Evolutionary conservation across 257 asterid species (phyloP).

Genomic region (Capsicum baccatum): DNA sequence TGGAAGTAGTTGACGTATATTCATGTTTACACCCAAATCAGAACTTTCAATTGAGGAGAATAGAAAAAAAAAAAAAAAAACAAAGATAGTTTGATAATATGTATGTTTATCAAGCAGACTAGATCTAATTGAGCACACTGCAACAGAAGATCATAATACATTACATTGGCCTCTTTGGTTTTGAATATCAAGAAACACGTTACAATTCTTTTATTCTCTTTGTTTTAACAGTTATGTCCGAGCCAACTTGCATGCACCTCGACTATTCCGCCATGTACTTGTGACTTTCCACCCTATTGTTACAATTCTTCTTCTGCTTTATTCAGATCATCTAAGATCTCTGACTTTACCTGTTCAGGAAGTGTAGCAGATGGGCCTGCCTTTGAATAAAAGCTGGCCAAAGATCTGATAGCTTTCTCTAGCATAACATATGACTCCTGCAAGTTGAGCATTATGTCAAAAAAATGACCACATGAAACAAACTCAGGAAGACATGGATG

Average conservation of each 20-base stretch:
- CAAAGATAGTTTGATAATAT: background rate
- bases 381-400: constrained; percentile 79
- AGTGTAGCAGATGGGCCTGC: constrained; percentile 91
- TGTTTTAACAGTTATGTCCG: background rate
- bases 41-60: background rate
- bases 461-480: background rate
- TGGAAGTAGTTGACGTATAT: background rate
- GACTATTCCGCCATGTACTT: background rate
- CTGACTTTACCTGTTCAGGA: constrained; percentile 66
- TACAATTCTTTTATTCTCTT: background rate
- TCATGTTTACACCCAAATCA: background rate
- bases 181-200: constrained; percentile 1
- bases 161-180: background rate
- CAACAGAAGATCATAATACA: background rate
- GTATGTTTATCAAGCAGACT: background rate
- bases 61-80: too few species aligned
- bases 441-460: constrained; percentile 22
- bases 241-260: background rate
- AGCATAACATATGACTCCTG: constrained; percentile 87
- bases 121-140: background rate
- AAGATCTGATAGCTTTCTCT: constrained; percentile 83
- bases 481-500: background rate
- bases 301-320: constrained; percentile 68
- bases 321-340: constrained; percentile 59
- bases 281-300: constrained; percentile 18